Conservation (phyloP, 2,329 filamentous ascomycete species). For the Biscogniauxia sp. region DNA sequence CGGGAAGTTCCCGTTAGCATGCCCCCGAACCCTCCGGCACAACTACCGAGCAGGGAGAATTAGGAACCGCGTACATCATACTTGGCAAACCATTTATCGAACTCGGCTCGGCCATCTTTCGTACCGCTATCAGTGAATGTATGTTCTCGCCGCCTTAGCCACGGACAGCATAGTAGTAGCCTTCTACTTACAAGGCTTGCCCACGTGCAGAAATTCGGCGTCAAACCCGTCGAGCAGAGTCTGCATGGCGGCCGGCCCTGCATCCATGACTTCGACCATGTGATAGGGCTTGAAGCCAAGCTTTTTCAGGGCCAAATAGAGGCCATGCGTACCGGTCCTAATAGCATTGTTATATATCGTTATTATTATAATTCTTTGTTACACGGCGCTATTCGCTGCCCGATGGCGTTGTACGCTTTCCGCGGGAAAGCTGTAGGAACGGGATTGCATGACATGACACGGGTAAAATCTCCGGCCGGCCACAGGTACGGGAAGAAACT, state of each 20-base stretch:
- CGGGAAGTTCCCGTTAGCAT: not conserved
- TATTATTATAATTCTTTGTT: not conserved
- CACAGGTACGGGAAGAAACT: conserved; percentile 1
- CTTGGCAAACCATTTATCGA: conserved; percentile 40
- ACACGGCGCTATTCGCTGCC: not conserved
- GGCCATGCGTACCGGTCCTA: conserved; percentile 36
- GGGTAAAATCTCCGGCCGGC: not conserved
- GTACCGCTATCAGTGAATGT: not conserved
- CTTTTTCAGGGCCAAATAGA: conserved; percentile 34
- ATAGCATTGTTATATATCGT: not conserved
- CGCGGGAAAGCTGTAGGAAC: not conserved
- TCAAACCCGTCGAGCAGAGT: conserved; percentile 31
- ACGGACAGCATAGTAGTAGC: not conserved
- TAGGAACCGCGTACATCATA: conserved; percentile 33
- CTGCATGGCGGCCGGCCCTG: conserved; percentile 22
- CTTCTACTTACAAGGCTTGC: conserved; percentile 29
- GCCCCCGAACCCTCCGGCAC: not conserved
- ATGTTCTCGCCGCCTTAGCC: conserved; percentile 1
- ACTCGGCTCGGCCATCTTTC: conserved; percentile 34
- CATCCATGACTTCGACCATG: conserved; percentile 30
- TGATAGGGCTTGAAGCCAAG: conserved; percentile 39
- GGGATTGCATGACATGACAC: not conserved
- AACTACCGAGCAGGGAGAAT: no score
- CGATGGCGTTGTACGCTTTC: no score
- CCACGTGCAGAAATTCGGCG: conserved; percentile 27